These are phyloP conservation scores for Naegleria lovaniensis DNA, from an alignment of 208 protist genomes.

Conservation along the genomic window DNA sequence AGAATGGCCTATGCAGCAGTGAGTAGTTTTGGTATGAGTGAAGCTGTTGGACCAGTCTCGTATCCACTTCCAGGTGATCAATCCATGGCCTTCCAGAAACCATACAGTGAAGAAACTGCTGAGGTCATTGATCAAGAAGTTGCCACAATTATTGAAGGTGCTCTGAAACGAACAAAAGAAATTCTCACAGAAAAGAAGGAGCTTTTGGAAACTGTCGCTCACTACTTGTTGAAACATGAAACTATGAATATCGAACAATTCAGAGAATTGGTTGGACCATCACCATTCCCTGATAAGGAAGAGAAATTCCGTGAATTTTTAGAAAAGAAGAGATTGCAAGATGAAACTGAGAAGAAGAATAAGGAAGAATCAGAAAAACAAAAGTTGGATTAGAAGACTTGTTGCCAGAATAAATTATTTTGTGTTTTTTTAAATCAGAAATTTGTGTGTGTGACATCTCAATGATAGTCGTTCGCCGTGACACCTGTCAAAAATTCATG, in stretches of 20 bases:
- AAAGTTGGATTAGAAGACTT: too few species aligned
- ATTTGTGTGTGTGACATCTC: too few species aligned
- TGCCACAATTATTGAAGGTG: conserved; percentile 64
- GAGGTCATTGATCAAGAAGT: conserved; percentile 76
- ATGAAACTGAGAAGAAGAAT: neutral
- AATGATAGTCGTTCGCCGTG: too few species aligned
- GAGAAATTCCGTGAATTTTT: neutral
- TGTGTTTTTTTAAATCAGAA: too few species aligned
- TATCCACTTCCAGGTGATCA: conserved; percentile 62
- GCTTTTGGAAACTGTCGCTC: conserved; percentile 69
- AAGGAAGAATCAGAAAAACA: neutral
- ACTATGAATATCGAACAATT: conserved; percentile 33
- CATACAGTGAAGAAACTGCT: conserved; percentile 69
- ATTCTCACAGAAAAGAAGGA: conserved; percentile 64
- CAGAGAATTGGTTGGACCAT: neutral
- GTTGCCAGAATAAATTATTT: too few species aligned
- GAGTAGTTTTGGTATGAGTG: conserved; percentile 62
- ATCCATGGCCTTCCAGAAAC: conserved; percentile 64
- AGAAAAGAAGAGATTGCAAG: neutral
- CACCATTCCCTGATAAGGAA: neutral
- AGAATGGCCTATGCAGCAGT: conserved; percentile 74
- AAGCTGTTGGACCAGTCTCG: conserved; percentile 46
- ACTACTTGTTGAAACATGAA: conserved; percentile 52
- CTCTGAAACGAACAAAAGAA: conserved; percentile 60
- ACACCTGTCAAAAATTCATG: too few species aligned